A percentile compares a stretch with the other conserved stretches of the same genome.
Evolutionary conservation across 129 eudicot genomes (phyloP).

Genomic region (Oenanthe sinensis): DNA sequence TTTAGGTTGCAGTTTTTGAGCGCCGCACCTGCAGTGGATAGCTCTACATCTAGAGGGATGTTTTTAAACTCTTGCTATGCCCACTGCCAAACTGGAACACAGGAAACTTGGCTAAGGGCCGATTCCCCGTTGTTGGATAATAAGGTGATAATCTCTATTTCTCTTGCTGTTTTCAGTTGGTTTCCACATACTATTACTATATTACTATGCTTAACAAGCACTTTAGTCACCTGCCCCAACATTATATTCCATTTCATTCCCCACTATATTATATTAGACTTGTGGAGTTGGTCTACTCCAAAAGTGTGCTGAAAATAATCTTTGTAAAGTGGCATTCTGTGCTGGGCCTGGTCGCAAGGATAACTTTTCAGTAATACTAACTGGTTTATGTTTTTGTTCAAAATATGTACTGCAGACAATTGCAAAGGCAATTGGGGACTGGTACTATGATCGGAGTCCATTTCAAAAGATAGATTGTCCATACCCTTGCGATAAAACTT

Average conservation of each 20-base stretch:
- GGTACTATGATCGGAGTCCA: slow-evolving; percentile 68
- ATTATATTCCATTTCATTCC: not conserved
- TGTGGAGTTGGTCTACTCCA: not conserved
- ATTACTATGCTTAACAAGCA: not conserved
- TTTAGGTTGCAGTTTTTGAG: slow-evolving; percentile 54
- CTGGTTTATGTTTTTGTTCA: not conserved
- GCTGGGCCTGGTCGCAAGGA: not conserved
- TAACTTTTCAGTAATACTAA: not conserved
- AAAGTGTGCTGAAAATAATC: not conserved
- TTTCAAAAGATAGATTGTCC: slow-evolving; percentile 80
- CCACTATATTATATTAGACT: not conserved
- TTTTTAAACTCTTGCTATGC: slow-evolving; percentile 88
- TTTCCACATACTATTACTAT: not conserved
- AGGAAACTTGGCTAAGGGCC: slow-evolving; percentile 74
- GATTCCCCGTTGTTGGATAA: slow-evolving; percentile 60
- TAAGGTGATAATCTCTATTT: slow-evolving; percentile 34
- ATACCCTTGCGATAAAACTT: slow-evolving; percentile 84
- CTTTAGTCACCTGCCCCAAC: not conserved
- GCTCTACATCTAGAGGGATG: slow-evolving; percentile 53
- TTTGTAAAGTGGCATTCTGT: not conserved
- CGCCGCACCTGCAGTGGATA: slow-evolving; percentile 39
- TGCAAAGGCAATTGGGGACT: slow-evolving; percentile 90
- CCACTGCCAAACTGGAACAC: slow-evolving; percentile 91
- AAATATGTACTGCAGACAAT: slow-evolving; percentile 44
- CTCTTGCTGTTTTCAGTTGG: not conserved